These are phyloP conservation scores for Eucalyptus pauciflora DNA, from an alignment of 345 rosid species.

Conservation along the genomic window DNA sequence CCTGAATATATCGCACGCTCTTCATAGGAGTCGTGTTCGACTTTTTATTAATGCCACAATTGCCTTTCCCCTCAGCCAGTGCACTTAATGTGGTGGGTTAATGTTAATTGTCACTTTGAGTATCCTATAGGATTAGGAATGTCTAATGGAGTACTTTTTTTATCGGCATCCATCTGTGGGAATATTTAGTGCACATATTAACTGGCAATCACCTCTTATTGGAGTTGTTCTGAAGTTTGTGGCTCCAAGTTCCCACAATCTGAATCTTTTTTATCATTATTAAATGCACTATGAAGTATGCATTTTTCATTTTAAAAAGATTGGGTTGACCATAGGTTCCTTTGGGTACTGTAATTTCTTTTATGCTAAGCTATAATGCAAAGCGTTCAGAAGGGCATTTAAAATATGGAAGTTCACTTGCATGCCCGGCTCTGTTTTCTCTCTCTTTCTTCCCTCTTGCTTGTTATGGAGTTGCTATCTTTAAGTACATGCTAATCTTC, in stretches of 20 bases:
- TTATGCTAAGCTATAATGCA: neutral
- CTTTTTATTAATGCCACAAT: neutral
- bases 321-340: neutral
- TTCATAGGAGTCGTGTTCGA: neutral
- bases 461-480: neutral
- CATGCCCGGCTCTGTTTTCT: neutral
- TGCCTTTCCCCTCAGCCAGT: neutral
- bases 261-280: neutral
- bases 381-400: neutral
- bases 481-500: neutral
- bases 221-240: neutral
- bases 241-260: neutral
- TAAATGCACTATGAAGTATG: neutral
- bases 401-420: neutral
- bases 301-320: neutral
- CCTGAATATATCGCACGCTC: neutral
- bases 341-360: neutral
- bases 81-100: neutral
- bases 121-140: neutral
- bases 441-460: neutral
- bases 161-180: neutral
- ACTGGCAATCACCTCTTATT: neutral
- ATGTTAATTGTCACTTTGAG: neutral
- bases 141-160: neutral
- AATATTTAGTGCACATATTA: neutral